These are phyloP conservation scores for Moesziomyces parantarcticus DNA, from an alignment of 1,284 basidiomycete genomes.

Conservation along the genomic window DNA sequence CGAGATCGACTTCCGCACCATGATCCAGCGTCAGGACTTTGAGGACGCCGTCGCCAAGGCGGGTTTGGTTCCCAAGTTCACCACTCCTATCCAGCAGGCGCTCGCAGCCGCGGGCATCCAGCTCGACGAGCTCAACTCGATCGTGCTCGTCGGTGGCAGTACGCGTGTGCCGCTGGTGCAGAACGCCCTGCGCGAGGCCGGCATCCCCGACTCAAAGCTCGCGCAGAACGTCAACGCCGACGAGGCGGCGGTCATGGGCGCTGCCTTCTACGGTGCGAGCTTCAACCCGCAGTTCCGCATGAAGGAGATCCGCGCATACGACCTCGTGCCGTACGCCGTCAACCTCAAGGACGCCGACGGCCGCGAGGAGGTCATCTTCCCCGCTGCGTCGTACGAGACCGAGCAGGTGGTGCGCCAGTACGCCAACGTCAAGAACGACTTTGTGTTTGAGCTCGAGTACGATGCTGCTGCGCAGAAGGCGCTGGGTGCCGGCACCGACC, in stretches of 20 bases:
- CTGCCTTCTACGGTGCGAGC: conserved; percentile 90
- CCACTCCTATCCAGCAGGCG: conserved; percentile 76
- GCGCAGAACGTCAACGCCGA: conserved; percentile 92
- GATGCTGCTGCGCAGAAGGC: conserved; percentile 32
- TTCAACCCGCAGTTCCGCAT: conserved; percentile 93
- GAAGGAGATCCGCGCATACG: conserved; percentile 87
- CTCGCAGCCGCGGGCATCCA: conserved; percentile 77
- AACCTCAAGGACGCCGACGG: conserved; percentile 49
- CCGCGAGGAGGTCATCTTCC: conserved; percentile 53
- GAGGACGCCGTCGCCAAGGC: conserved; percentile 71
- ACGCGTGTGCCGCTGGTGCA: conserved; percentile 94
- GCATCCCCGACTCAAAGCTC: conserved; percentile 62
- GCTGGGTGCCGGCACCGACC: conserved; percentile 29
- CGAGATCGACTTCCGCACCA: conserved; percentile 88
- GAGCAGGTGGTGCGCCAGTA: conserved; percentile 43
- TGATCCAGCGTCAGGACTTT: conserved; percentile 80
- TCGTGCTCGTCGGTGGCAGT: conserved; percentile 89
- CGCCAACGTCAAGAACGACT: conserved; percentile 52
- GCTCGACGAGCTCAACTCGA: conserved; percentile 81
- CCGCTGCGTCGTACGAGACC: conserved; percentile 47
- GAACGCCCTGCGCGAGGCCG: conserved; percentile 68
- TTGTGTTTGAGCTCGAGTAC: conserved; percentile 57
- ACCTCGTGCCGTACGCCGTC: conserved; percentile 69
- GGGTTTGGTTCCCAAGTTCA: conserved; percentile 48
- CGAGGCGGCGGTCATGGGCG: conserved; percentile 91